Evolutionary conservation across 169 alveolate species (phyloP).

Genomic region (Pseudocohnilembus persalinus): DNA sequence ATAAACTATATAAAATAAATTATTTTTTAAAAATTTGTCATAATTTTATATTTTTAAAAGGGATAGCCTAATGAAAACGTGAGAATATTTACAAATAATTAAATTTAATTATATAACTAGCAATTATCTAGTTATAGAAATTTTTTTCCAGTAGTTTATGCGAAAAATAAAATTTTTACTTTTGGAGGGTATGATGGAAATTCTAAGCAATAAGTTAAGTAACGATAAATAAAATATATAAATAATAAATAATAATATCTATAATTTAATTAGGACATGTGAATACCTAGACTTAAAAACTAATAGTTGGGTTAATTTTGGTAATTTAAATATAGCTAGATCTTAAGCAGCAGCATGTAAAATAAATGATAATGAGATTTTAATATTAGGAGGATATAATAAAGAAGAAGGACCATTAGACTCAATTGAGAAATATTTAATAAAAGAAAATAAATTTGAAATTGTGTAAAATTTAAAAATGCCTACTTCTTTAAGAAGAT

Average conservation of each 20-base stretch:
- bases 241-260: too few species aligned
- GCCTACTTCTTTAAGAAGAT: slow-evolving; percentile 80
- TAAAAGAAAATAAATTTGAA: slow-evolving; percentile 66
- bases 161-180: slow-evolving; percentile 56
- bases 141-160: slow-evolving; percentile 60
- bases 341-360: slow-evolving; percentile 68
- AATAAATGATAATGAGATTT: slow-evolving; percentile 69
- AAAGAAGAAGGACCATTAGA: slow-evolving; percentile 78
- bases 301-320: slow-evolving; percentile 66
- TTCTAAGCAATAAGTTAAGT: slow-evolving; percentile 61
- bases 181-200: slow-evolving; percentile 84
- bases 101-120: slow-evolving; percentile 26
- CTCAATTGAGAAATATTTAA: slow-evolving; percentile 69
- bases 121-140: slow-evolving; percentile 66
- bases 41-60: too few species aligned
- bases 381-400: slow-evolving; percentile 84
- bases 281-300: slow-evolving; percentile 64
- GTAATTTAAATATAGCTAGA: slow-evolving; percentile 66
- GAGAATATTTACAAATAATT: slow-evolving; percentile 45
- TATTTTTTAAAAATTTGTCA: background rate
- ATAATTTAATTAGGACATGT: slow-evolving; percentile 34
- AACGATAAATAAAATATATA: too few species aligned
- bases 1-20: too few species aligned
- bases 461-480: slow-evolving; percentile 56
- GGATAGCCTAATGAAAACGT: slow-evolving; percentile 50